Evolutionary conservation across 176 grass and related monocot genomes (phyloP).

Genomic region (Hordeum marinum): DNA sequence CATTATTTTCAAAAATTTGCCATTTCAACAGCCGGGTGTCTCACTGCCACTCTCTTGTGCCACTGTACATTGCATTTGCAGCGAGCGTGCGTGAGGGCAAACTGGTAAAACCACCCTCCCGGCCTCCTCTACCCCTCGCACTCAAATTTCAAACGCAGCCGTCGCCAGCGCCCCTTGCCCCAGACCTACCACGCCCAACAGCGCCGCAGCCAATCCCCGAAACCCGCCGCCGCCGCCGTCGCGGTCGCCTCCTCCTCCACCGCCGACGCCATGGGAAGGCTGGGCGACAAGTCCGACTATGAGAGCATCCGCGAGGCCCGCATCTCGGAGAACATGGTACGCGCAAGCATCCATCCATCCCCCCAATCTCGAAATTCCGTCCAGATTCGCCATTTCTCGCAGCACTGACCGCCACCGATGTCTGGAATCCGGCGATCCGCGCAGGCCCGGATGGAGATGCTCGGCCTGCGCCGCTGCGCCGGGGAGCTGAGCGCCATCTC

Average conservation of each 20-base stretch:
- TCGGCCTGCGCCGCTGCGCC: conserved; percentile 52
- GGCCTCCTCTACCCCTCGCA: background rate
- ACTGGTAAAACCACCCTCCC: background rate
- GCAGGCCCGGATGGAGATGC: conserved; percentile 70
- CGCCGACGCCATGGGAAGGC: conserved; percentile 28
- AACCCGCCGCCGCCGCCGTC: background rate
- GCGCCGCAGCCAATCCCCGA: background rate
- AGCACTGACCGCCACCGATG: background rate
- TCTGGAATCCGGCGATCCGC: background rate
- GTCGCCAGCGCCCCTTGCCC: background rate
- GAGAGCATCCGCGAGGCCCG: conserved; percentile 68
- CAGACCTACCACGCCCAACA: background rate
- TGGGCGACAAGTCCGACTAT: conserved; percentile 46
- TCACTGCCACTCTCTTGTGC: too few species aligned
- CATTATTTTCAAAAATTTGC: too few species aligned
- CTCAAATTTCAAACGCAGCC: conserved; percentile 14
- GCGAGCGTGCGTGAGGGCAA: background rate
- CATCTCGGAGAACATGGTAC: conserved; percentile 72
- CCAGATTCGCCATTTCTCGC: background rate
- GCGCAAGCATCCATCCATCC: background rate
- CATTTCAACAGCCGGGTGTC: too few species aligned
- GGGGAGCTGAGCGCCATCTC: conserved; percentile 48
- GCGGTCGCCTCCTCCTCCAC: too few species aligned
- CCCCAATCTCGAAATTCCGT: background rate
- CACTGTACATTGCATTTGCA: too few species aligned